Evolutionary conservation across 441 rosid genomes (phyloP).

Genomic region (Flueggea neowawraea): DNA sequence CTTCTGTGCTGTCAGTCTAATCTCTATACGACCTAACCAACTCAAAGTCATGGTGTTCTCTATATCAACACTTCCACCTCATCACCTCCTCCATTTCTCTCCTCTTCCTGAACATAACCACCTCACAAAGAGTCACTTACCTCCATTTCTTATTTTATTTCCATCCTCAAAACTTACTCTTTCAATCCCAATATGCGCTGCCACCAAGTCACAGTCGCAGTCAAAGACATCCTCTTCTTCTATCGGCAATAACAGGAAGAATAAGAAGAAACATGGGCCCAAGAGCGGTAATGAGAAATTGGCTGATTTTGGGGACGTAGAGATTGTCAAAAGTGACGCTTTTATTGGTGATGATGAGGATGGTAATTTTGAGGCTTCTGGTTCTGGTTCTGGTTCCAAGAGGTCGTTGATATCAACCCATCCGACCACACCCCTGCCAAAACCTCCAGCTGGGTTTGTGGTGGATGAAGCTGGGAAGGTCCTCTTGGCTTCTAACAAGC

Average conservation of each 20-base stretch:
- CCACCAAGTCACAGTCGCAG: neutral
- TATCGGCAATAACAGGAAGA: constrained; percentile 46
- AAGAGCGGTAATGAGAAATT: neutral
- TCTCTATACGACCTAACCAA: too few relatives aligned
- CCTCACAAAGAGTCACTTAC: too few relatives aligned
- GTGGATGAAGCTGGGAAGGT: constrained; percentile 80
- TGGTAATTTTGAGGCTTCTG: constrained; percentile 5
- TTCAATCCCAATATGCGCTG: neutral
- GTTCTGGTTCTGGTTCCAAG: neutral
- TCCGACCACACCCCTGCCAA: constrained; percentile 56
- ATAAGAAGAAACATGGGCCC: constrained; percentile 21
- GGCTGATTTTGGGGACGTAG: constrained; percentile 36
- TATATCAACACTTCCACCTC: constrained; percentile 29
- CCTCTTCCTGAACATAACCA: neutral
- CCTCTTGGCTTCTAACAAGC: constrained; percentile 74
- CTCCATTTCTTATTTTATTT: too few relatives aligned
- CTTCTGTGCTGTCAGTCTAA: too few relatives aligned
- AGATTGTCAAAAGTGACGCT: constrained; percentile 29
- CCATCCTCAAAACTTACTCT: too few relatives aligned
- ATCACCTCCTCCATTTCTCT: constrained; percentile 11
- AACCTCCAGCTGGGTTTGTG: constrained; percentile 90
- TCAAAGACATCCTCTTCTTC: neutral
- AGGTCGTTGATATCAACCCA: constrained; percentile 13
- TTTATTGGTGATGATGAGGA: constrained; percentile 20
- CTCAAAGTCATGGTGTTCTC: too few relatives aligned